Percentiles rank a stretch among this genome's conserved stretches.
Evolutionary conservation across 306 rosid species (phyloP).

Genomic region (Gillenia trifoliata): DNA sequence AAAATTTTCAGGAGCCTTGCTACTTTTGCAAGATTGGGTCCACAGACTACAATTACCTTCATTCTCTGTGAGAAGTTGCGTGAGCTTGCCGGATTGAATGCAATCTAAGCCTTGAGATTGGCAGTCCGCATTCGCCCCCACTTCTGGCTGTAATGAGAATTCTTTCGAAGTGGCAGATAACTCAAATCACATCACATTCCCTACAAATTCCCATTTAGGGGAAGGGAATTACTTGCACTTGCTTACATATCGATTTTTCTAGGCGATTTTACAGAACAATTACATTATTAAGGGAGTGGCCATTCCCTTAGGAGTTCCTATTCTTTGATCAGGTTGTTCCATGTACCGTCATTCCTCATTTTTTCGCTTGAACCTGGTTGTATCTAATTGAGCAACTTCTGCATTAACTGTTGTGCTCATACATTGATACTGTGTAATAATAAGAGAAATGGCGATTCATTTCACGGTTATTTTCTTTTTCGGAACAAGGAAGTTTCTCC

Average conservation of each 20-base stretch:
- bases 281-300: neutral
- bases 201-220: neutral
- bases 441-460: neutral
- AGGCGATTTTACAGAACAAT: neutral
- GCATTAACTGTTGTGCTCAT: too few species aligned
- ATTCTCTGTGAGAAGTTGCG: slow-evolving; percentile 84
- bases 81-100: slow-evolving; percentile 67
- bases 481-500: neutral
- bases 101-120: slow-evolving; percentile 39
- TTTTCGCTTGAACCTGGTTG: neutral
- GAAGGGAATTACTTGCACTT: neutral
- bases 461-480: neutral
- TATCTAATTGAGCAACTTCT: neutral
- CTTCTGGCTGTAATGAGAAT: neutral
- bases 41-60: slow-evolving; percentile 89
- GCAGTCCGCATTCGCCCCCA: slow-evolving; percentile 3
- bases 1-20: slow-evolving; percentile 68
- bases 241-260: neutral
- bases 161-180: neutral
- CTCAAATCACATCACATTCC: neutral
- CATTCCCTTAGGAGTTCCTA: neutral
- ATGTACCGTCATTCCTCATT: neutral
- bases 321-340: neutral
- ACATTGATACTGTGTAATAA: neutral
- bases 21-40: slow-evolving; percentile 83